Evolutionary conservation across 805 yeast genomes (phyloP).

Genomic region (Starmera dryadoides): DNA sequence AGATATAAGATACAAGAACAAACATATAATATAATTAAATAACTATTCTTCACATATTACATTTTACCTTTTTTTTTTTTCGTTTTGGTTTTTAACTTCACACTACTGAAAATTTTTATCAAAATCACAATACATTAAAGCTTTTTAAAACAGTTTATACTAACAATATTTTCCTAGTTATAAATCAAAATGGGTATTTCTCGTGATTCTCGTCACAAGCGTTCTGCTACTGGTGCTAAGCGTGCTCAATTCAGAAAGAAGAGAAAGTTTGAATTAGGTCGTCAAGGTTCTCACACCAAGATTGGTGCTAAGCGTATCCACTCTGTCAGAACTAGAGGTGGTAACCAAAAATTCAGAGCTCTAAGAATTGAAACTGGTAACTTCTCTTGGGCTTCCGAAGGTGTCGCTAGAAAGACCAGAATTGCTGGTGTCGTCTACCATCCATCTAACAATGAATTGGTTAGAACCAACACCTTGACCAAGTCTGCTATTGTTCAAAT

Average conservation of each 20-base stretch:
- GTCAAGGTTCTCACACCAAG: slow-evolving; percentile 99
- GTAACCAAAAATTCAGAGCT: slow-evolving; percentile 99
- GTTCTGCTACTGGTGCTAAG: slow-evolving; percentile 99
- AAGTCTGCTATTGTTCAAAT: slow-evolving; percentile 98
- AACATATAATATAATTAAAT: no score
- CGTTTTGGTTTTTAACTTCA: not conserved
- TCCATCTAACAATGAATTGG: slow-evolving; percentile 99
- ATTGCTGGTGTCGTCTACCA: slow-evolving; percentile 96
- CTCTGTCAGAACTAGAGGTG: slow-evolving; percentile 99
- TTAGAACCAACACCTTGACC: slow-evolving; percentile 99
- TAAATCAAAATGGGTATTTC: slow-evolving; percentile 92
- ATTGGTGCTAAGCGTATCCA: slow-evolving; percentile 99
- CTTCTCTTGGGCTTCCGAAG: slow-evolving; percentile 99
- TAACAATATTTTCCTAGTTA: not conserved
- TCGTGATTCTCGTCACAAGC: slow-evolving; percentile 99
- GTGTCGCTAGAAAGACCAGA: slow-evolving; percentile 98
- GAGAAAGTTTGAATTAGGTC: slow-evolving; percentile 99
- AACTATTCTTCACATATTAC: no score
- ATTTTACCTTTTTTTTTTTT: no score
- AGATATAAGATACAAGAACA: no score
- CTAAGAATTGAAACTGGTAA: slow-evolving; percentile 98
- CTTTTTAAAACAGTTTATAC: not conserved
- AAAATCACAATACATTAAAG: no score
- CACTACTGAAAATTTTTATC: not conserved
- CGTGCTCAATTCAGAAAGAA: slow-evolving; percentile 99